phyloP scores from a whole-genome alignment of 257 asterid species.

The Petrea volubilis region DNA sequence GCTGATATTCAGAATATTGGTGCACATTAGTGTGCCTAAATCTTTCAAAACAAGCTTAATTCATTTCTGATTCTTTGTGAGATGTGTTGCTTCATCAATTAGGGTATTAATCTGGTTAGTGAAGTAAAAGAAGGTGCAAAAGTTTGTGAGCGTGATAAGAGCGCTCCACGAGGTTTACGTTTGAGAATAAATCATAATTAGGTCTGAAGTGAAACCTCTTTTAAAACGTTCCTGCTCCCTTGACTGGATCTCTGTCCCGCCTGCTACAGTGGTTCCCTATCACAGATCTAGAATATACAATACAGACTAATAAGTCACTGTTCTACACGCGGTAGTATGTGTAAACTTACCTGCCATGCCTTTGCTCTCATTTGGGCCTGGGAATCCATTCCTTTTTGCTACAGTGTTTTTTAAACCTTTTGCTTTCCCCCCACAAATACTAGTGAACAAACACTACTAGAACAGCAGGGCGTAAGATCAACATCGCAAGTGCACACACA shows the following conservation, averaged over 20 bases:
- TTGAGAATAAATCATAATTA: neutral
- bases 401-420: no score
- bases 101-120: neutral
- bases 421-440: no score
- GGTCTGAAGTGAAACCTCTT: neutral
- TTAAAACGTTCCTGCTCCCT: neutral
- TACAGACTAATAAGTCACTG: neutral
- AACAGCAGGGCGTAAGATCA: no score
- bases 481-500: neutral
- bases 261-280: neutral
- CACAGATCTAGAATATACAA: neutral
- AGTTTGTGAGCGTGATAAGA: neutral
- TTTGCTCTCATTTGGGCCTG: no score
- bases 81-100: neutral
- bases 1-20: neutral
- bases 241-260: neutral
- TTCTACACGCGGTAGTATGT: neutral
- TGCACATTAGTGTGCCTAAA: neutral
- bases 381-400: no score
- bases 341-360: no score
- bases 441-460: no score
- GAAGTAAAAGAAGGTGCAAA: neutral
- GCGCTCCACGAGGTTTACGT: neutral
- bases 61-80: neutral
- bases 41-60: constrained; percentile 12